These are phyloP conservation scores for Phyllachora maydis DNA, from an alignment of 2,329 filamentous ascomycete genomes.

Conservation along the genomic window DNA sequence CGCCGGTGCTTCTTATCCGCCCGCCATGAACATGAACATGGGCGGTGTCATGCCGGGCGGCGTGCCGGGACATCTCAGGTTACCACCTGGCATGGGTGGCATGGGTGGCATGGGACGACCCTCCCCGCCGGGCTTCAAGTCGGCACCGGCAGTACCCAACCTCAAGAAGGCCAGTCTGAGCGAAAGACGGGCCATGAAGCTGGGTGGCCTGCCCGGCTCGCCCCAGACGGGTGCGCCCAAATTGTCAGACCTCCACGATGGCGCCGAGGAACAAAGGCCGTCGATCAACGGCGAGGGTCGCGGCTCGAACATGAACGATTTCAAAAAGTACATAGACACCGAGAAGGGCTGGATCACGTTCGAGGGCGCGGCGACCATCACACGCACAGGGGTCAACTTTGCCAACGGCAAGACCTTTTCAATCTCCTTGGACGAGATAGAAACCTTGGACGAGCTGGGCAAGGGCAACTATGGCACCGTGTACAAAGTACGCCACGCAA, in stretches of 20 bases:
- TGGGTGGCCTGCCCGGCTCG: constrained; percentile 21
- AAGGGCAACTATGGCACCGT: constrained; percentile 98
- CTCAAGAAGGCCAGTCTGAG: constrained; percentile 33
- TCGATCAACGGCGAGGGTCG: constrained; percentile 14
- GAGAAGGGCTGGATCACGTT: constrained; percentile 85
- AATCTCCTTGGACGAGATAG: constrained; percentile 90
- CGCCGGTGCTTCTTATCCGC: constrained; percentile 1
- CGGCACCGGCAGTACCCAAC: constrained; percentile 25
- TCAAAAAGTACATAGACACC: constrained; percentile 68
- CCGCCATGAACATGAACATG: constrained; percentile 3
- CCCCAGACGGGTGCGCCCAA: constrained; percentile 15
- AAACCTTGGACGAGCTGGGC: constrained; percentile 78
- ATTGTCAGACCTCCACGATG: constrained; percentile 17
- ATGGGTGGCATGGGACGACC: constrained; percentile 18
- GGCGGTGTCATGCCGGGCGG: constrained; percentile 17
- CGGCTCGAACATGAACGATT: constrained; percentile 33
- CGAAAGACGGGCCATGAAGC: constrained; percentile 43
- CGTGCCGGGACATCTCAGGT: constrained; percentile 18
- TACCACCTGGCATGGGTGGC: constrained; percentile 18
- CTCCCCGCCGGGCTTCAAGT: constrained; percentile 26
- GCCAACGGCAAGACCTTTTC: constrained; percentile 74
- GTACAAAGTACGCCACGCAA: constrained; percentile 82
- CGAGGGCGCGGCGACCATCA: constrained; percentile 78
- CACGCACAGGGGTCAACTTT: constrained; percentile 80
- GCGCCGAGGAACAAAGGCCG: constrained; percentile 6